phyloP scores from a whole-genome alignment of 2,329 filamentous ascomycete genomes.

The Rhynchosporium secalis region DNA sequence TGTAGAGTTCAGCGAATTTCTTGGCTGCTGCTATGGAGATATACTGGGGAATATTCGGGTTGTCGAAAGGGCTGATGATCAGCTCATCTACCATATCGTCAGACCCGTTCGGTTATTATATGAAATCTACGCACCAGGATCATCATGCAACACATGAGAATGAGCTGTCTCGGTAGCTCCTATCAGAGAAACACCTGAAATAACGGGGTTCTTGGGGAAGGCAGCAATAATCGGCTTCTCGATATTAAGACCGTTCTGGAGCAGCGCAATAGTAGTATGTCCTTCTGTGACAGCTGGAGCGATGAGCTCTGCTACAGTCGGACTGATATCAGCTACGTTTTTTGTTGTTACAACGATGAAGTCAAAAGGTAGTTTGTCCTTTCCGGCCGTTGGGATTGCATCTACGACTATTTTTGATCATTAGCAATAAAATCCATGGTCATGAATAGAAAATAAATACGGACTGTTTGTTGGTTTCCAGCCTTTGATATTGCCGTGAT shows the following conservation, averaged over 20 bases:
- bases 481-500: conserved; percentile 31
- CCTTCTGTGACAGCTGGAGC: conserved; percentile 31
- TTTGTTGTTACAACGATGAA: conserved; percentile 36
- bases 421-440: neutral
- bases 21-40: conserved; percentile 23
- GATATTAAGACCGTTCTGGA: conserved; percentile 38
- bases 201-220: conserved; percentile 31
- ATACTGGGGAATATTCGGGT: conserved; percentile 24
- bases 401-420: conserved; percentile 3
- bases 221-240: conserved; percentile 31
- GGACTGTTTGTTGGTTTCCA: conserved; percentile 29
- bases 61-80: conserved; percentile 30
- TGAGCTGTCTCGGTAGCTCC: conserved; percentile 29
- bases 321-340: conserved; percentile 38
- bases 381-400: conserved; percentile 17
- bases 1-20: conserved; percentile 32
- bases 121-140: conserved; percentile 4
- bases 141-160: conserved; percentile 32
- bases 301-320: conserved; percentile 38
- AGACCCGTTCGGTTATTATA: neutral
- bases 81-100: conserved; percentile 22
- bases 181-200: conserved; percentile 35
- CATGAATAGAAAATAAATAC: conserved; percentile 15
- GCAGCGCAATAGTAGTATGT: conserved; percentile 31
- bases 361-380: conserved; percentile 25